These are phyloP conservation scores for Colletotrichum tabaci DNA, from an alignment of 2,329 filamentous ascomycete genomes.

Conservation along the genomic window DNA sequence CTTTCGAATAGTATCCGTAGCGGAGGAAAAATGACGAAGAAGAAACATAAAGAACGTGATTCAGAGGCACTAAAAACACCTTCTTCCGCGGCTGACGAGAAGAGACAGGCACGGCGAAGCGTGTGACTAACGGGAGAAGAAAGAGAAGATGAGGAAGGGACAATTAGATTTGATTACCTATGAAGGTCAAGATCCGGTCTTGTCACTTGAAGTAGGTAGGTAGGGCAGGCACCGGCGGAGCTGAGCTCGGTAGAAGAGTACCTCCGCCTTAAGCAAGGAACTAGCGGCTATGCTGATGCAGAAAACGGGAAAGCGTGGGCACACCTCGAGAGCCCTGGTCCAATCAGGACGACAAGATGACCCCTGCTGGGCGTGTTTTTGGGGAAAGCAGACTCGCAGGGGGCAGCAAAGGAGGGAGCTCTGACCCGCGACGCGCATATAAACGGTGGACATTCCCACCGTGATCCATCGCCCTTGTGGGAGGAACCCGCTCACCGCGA, in stretches of 20 bases:
- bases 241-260: constrained; percentile 16
- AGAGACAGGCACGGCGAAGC: background rate
- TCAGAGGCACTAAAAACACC: background rate
- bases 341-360: constrained; percentile 35
- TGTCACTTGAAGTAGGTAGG: background rate
- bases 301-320: constrained; percentile 37
- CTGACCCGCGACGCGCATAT: constrained; percentile 60
- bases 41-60: too few species aligned
- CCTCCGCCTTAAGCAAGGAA: constrained; percentile 7
- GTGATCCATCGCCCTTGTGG: constrained; percentile 43
- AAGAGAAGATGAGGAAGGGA: background rate
- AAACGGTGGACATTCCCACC: constrained; percentile 63
- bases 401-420: constrained; percentile 34
- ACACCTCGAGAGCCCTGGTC: constrained; percentile 16
- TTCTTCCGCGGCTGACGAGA: background rate
- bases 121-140: background rate
- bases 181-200: background rate
- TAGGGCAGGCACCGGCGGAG: background rate
- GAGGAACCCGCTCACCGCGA: constrained; percentile 30
- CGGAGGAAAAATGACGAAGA: too few species aligned
- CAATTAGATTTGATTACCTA: background rate
- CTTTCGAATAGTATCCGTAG: background rate
- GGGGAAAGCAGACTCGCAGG: constrained; percentile 13
- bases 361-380: constrained; percentile 29
- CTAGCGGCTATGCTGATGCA: constrained; percentile 32